These are phyloP conservation scores for Cardiospermum halicacabum DNA, from an alignment of 345 rosid species.

Conservation along the genomic window DNA sequence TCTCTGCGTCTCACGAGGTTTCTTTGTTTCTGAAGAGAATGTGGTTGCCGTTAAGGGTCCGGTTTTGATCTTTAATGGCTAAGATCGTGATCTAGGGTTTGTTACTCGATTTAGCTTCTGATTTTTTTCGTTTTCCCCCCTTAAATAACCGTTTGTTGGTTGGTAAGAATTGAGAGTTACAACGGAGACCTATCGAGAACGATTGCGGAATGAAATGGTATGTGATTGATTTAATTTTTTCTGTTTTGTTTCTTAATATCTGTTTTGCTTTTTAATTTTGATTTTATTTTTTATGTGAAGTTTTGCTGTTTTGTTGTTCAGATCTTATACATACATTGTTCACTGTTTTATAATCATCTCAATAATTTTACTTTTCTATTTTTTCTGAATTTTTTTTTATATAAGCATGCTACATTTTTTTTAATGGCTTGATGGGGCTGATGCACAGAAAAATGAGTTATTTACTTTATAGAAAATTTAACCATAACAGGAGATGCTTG, in stretches of 20 bases:
- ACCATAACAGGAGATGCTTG: conserved; percentile 10
- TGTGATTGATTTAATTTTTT: conserved; percentile 19
- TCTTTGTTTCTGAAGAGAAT: conserved; percentile 45
- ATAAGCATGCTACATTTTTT: neutral
- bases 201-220: conserved; percentile 90
- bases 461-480: too few species aligned
- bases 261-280: conserved; percentile 9
- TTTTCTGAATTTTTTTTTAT: too few species aligned
- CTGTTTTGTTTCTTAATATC: neutral
- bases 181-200: conserved; percentile 57
- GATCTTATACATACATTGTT: conserved; percentile 45
- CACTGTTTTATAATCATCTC: conserved; percentile 11
- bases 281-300: neutral
- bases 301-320: conserved; percentile 24
- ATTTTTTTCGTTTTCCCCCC: conserved; percentile 28
- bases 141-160: conserved; percentile 17
- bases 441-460: neutral
- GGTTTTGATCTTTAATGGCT: conserved; percentile 25
- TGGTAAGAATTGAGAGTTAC: conserved; percentile 23
- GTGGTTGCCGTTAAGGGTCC: conserved; percentile 50
- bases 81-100: conserved; percentile 79
- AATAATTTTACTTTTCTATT: neutral
- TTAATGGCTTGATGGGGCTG: neutral
- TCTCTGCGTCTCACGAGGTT: conserved; percentile 52
- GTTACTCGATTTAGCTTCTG: conserved; percentile 23